Evolutionary conservation across 176 grass and related monocot species (phyloP).

Genomic region (Ananas comosus): DNA sequence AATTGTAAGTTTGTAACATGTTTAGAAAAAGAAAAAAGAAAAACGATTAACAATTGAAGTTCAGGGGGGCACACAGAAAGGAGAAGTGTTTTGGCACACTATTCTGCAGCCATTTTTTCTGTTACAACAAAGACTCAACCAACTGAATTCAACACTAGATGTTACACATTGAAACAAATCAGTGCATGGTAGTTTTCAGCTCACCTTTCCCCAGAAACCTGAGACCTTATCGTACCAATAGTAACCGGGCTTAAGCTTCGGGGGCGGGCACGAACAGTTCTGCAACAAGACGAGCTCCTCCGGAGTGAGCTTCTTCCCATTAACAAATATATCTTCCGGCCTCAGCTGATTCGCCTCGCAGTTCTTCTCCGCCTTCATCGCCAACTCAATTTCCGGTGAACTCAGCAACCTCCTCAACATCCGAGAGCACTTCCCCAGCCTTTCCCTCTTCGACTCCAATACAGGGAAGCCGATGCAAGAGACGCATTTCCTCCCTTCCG

Average conservation of each 20-base stretch:
- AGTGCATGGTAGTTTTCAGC: background rate
- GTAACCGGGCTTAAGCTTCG: constrained; percentile 56
- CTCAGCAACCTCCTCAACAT: constrained; percentile 70
- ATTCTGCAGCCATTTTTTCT: background rate
- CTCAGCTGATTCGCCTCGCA: constrained; percentile 65
- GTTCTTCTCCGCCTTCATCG: constrained; percentile 71
- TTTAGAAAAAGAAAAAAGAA: no score
- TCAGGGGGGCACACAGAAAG: no score
- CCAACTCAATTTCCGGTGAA: constrained; percentile 49
- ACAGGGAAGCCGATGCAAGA: constrained; percentile 64
- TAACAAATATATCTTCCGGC: constrained; percentile 69
- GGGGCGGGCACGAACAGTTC: constrained; percentile 48
- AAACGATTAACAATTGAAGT: no score
- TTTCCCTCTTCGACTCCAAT: constrained; percentile 46
- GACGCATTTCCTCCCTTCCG: constrained; percentile 73
- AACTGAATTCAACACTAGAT: background rate
- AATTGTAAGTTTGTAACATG: no score
- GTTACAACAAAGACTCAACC: background rate
- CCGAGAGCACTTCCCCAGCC: constrained; percentile 51
- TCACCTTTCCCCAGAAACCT: constrained; percentile 96
- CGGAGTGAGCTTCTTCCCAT: constrained; percentile 40
- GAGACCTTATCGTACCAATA: constrained; percentile 99
- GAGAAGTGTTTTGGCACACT: no score
- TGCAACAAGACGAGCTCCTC: constrained; percentile 69
- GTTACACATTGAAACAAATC: background rate